phyloP scores from a whole-genome alignment of 495 filamentous ascomycete genomes.

The Penicillium daleae region DNA sequence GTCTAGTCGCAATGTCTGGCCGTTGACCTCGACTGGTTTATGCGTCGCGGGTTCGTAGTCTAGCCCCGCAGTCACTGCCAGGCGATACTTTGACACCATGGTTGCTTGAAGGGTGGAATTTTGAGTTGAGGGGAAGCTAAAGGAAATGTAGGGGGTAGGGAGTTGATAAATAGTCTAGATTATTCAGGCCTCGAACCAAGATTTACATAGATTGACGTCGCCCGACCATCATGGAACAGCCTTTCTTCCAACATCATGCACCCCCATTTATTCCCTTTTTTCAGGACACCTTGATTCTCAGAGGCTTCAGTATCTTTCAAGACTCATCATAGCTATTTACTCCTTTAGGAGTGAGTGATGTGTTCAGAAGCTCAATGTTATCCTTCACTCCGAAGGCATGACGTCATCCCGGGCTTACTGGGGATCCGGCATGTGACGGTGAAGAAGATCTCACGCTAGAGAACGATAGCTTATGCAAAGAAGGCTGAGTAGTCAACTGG shows the following conservation, averaged over 20 bases:
- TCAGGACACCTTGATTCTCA: no score
- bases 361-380: not conserved
- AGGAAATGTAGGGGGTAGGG: not conserved
- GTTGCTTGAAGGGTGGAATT: not conserved
- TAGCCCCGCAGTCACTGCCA: conserved; percentile 63
- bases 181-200: not conserved
- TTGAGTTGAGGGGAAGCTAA: not conserved
- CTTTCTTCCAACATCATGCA: not conserved
- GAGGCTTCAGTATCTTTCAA: no score
- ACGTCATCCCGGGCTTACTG: not conserved
- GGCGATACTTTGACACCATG: conserved; percentile 35
- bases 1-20: conserved; percentile 57
- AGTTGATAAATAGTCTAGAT: not conserved
- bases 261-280: not conserved
- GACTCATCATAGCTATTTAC: not conserved
- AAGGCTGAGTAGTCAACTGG: no score
- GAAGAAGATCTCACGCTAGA: no score
- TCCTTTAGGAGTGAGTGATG: not conserved
- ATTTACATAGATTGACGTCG: conserved; percentile 4
- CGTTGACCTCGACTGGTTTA: conserved; percentile 72
- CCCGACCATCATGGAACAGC: not conserved
- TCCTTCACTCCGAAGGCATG: not conserved
- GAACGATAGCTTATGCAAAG: no score
- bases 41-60: conserved; percentile 70
- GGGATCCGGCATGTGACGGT: not conserved